Evolutionary conservation across 2,329 filamentous ascomycete genomes (phyloP).

Genomic region (Colletotrichum spinosum): DNA sequence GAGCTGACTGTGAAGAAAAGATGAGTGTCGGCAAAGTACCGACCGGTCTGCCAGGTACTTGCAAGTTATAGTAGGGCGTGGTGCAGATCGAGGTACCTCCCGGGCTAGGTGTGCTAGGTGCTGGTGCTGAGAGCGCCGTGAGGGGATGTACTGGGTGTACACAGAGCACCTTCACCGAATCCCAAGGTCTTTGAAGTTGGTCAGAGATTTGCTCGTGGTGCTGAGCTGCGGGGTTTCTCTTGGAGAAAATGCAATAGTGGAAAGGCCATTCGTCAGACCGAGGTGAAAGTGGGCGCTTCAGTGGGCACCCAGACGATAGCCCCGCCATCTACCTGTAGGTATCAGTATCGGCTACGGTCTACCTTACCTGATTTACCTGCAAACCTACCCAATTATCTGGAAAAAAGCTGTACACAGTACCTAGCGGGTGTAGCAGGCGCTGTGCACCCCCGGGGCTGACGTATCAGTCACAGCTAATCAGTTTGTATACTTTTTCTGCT

Average conservation of each 20-base stretch:
- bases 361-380: too few relatives aligned
- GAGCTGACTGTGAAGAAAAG: conserved; percentile 15
- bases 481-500: background rate
- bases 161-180: background rate
- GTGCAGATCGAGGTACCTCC: too few relatives aligned
- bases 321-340: conserved; percentile 8
- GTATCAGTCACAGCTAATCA: background rate
- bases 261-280: conserved; percentile 15
- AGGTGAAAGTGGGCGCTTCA: conserved; percentile 10
- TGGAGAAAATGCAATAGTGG: conserved; percentile 32
- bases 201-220: conserved; percentile 33
- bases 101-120: too few relatives aligned
- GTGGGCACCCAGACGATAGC: conserved; percentile 5
- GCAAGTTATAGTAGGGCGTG: too few relatives aligned
- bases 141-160: conserved; percentile 5
- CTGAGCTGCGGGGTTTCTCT: conserved; percentile 36
- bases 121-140: too few relatives aligned
- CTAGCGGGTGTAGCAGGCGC: background rate
- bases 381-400: conserved; percentile 2
- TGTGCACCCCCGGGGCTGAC: background rate
- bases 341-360: too few relatives aligned
- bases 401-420: background rate
- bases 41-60: background rate
- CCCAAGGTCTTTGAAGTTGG: conserved; percentile 35
- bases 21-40: conserved; percentile 2